Base-by-base conservation (phyloP, 495 filamentous ascomycete genomes). In the Neurospora cerealis region DNA sequence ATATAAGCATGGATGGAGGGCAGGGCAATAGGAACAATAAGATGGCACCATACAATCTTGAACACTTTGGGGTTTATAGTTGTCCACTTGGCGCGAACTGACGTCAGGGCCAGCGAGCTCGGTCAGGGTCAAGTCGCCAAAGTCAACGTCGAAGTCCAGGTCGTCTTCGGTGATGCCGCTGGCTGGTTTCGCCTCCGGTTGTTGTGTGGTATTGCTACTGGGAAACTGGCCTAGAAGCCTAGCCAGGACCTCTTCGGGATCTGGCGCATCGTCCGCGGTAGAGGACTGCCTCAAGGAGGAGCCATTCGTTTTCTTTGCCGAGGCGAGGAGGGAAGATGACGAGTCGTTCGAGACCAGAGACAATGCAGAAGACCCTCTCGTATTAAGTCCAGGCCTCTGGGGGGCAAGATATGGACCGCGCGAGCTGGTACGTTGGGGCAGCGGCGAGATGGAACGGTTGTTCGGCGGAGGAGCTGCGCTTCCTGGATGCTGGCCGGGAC, bases 311-410 rank as follows among this genome's bases (percentile, higher is more conserved):
- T 87, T 82, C 70, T 88, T 85, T 13, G 87, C 83, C 6, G 88
- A 86, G 48, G 86, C 85, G 21, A 92, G 86, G 24, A 97, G 85
- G 19, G 91, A 95, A 4, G 90, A 87, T 1, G 88, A 89, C 3
- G 96, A 98, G 70, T 90, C 90, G 80, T 88, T 92, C 0, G 89
- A 89, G 7, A 87, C 82, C 13, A 94, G 82, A 7, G 93, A 93
- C 10, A 93, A 80, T 19, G 54, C 28, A 5, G 86, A 86, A 4
- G 88, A 88, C 0, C 88, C 88, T 73, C 91, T 87, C 24, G 92
- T 88, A 48, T 80, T 86, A 39, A 88, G 78, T 9, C 88, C 88
- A 9, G 92, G 89, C 71, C 93, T 85, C 71, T 85, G 83, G 21
- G 85, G 81, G 74, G 82, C 81, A 79, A 87, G 71, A 82, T 86